Evolutionary conservation across 257 asterid genomes (phyloP).

Genomic region (Salvia rosmarinus): DNA sequence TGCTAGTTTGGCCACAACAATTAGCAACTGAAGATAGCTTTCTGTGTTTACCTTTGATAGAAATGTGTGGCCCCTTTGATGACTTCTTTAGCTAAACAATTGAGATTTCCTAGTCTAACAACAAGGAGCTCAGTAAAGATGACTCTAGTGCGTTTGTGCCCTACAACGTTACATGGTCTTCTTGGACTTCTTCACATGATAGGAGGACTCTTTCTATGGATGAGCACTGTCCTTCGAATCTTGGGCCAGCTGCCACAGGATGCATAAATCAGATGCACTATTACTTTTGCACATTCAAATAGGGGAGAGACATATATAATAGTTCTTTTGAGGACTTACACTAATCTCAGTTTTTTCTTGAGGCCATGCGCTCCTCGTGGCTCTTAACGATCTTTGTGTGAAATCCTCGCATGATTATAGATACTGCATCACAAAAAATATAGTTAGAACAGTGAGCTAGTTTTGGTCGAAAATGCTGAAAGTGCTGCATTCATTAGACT

Average conservation of each 20-base stretch:
- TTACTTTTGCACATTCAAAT: slow-evolving; percentile 2
- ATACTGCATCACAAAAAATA: slow-evolving; percentile 39
- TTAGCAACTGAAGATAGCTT: slow-evolving; percentile 13
- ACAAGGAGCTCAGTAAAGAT: no score
- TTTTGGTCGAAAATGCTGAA: background rate
- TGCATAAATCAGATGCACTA: background rate
- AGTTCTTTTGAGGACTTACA: slow-evolving; percentile 30
- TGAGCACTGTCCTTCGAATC: background rate
- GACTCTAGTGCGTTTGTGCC: no score
- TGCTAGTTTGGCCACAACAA: slow-evolving; percentile 9
- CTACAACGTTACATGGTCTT: slow-evolving; percentile 25
- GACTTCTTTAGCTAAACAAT: no score
- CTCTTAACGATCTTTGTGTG: slow-evolving; percentile 33
- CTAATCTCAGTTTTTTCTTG: slow-evolving; percentile 16
- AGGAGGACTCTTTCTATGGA: slow-evolving; percentile 21
- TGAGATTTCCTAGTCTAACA: no score
- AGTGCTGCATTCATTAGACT: no score
- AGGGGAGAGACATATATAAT: background rate
- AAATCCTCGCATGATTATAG: slow-evolving; percentile 51
- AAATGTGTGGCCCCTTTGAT: no score
- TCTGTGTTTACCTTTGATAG: slow-evolving; percentile 21
- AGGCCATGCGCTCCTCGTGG: slow-evolving; percentile 26
- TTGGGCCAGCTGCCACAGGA: slow-evolving; percentile 13
- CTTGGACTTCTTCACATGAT: slow-evolving; percentile 5
- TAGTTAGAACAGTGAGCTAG: background rate